Percentiles rank a stretch among this genome's conserved stretches.
These are phyloP conservation scores for Tricholoma furcatifolium DNA, from an alignment of 768 basidiomycete species.

Conservation along the genomic window DNA sequence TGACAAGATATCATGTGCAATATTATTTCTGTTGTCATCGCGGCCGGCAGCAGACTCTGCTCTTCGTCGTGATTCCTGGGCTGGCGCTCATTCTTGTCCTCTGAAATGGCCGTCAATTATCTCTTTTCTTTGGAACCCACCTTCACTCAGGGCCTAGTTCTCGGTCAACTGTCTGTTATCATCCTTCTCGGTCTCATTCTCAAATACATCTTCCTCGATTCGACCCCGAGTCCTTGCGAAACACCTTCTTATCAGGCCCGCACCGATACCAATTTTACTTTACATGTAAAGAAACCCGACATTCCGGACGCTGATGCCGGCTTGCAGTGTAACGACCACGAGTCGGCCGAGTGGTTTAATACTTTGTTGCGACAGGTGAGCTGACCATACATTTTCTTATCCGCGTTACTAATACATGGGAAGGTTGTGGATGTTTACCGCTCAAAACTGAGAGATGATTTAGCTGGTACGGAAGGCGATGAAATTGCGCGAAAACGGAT, in stretches of 20 bases:
- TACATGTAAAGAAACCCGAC: conserved; percentile 33
- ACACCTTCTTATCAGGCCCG: conserved; percentile 60
- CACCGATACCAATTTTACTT: conserved; percentile 45
- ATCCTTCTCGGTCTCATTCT: conserved; percentile 76
- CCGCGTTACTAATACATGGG: neutral
- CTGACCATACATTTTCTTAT: neutral
- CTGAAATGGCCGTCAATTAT: conserved; percentile 53
- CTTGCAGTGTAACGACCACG: conserved; percentile 35
- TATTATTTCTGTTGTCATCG: neutral
- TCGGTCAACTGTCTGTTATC: conserved; percentile 90
- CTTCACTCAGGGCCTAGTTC: conserved; percentile 92
- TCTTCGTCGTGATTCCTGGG: conserved; percentile 1
- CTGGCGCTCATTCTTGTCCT: conserved; percentile 13
- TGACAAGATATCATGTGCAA: conserved; percentile 10
- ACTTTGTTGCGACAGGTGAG: conserved; percentile 75
- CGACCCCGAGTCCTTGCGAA: conserved; percentile 55
- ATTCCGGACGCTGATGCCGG: conserved; percentile 21
- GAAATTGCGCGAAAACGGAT: conserved; percentile 79
- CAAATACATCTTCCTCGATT: conserved; percentile 94
- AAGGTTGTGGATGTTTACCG: conserved; percentile 75
- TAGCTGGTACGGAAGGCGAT: conserved; percentile 72
- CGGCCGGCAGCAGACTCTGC: neutral
- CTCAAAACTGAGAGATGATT: conserved; percentile 70
- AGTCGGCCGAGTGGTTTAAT: conserved; percentile 93
- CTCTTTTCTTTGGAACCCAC: conserved; percentile 78